Conservation (phyloP, 148 eudicot species). For the Fagopyrum tataricum region DNA sequence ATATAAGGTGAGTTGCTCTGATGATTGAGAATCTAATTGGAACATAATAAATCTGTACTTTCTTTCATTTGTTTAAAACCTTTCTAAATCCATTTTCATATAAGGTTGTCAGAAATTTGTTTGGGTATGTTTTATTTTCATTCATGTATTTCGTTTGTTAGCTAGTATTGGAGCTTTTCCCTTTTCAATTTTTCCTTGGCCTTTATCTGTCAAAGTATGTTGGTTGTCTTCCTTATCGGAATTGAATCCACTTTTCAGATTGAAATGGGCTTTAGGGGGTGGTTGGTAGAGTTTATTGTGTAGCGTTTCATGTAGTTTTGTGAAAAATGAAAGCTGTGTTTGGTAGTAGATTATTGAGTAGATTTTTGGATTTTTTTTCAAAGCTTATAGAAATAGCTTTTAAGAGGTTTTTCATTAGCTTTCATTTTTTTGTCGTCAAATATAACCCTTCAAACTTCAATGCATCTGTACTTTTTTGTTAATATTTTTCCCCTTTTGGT, state of each 20-base stretch:
- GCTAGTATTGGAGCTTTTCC: neutral
- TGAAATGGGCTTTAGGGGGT: neutral
- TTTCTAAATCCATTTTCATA: neutral
- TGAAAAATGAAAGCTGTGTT: no score
- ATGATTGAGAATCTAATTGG: neutral
- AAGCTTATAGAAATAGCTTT: no score
- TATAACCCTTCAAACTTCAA: no score
- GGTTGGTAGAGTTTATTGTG: no score
- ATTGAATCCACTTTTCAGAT: neutral
- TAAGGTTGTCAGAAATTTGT: no score
- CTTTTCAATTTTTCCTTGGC: neutral
- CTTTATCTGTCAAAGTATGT: neutral
- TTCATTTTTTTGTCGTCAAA: no score
- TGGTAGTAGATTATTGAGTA: no score
- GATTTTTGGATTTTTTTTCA: no score
- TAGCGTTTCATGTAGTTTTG: no score
- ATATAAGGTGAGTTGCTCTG: constrained; percentile 50
- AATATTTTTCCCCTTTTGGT: no score
- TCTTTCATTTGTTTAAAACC: neutral
- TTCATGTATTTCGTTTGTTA: neutral
- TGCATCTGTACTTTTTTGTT: no score
- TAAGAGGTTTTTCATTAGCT: no score
- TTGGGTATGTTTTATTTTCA: neutral
- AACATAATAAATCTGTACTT: neutral
- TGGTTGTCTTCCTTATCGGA: neutral